Evolutionary conservation across 108 stramenopile species (phyloP).

Genomic region (Skeletonema menzelii): DNA sequence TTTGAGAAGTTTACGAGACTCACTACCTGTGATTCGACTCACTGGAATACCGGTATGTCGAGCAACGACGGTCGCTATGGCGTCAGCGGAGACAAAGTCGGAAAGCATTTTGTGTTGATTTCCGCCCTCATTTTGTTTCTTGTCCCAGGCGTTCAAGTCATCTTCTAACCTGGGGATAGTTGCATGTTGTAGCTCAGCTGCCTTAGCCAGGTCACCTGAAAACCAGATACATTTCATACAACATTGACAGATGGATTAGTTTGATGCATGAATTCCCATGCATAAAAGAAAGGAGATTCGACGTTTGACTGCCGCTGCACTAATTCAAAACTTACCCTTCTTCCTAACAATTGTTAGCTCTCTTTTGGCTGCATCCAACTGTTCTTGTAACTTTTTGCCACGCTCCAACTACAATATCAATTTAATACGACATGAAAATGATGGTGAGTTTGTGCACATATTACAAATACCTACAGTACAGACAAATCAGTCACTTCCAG

Average conservation of each 20-base stretch:
- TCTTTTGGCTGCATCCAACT: conserved; percentile 66
- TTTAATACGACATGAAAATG: no score
- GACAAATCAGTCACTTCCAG: no score
- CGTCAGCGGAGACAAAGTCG: conserved; percentile 94
- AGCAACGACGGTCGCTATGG: conserved; percentile 91
- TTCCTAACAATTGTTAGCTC: conserved; percentile 66
- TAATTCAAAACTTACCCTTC: conserved; percentile 53
- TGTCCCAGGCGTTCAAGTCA: conserved; percentile 64
- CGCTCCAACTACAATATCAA: conserved; percentile 23
- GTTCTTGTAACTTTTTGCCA: conserved; percentile 71
- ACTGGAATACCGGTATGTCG: conserved; percentile 95
- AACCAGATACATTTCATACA: background rate
- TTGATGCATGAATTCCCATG: no score
- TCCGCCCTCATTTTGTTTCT: conserved; percentile 29
- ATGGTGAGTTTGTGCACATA: no score
- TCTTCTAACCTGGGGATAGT: conserved; percentile 70
- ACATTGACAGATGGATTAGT: background rate
- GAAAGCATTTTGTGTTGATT: conserved; percentile 73
- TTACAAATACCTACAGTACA: no score
- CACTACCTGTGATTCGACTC: conserved; percentile 84
- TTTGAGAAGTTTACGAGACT: conserved; percentile 89
- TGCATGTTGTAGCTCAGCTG: conserved; percentile 69
- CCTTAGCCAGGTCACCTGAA: conserved; percentile 27
- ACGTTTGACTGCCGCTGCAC: conserved; percentile 8
- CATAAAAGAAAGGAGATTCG: background rate